These are phyloP conservation scores for Canavalia gladiata DNA, from an alignment of 306 rosid species.

Conservation along the genomic window DNA sequence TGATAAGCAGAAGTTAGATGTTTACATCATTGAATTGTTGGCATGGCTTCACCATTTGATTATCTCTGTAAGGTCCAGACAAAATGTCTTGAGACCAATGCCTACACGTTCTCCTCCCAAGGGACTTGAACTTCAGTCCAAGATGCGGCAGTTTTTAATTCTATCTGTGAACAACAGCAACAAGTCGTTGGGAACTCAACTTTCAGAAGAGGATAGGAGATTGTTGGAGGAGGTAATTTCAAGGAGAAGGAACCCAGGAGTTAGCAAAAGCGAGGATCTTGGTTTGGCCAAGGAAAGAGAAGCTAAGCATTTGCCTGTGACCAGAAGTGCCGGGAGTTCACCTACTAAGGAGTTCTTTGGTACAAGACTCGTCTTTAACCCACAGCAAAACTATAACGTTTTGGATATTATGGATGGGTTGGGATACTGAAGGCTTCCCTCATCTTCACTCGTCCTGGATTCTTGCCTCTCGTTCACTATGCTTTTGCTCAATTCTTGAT, in stretches of 20 bases:
- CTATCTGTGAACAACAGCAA: slow-evolving; percentile 45
- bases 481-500: slow-evolving; percentile 26
- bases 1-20: slow-evolving; percentile 78
- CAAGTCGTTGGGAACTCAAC: slow-evolving; percentile 50
- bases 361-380: slow-evolving; percentile 34
- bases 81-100: slow-evolving; percentile 59
- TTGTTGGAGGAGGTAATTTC: slow-evolving; percentile 68
- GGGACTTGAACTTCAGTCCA: slow-evolving; percentile 67
- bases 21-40: slow-evolving; percentile 73
- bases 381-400: slow-evolving; percentile 43
- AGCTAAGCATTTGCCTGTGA: slow-evolving; percentile 43
- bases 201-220: slow-evolving; percentile 64
- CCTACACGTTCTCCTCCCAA: slow-evolving; percentile 69
- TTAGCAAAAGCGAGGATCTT: slow-evolving; percentile 76
- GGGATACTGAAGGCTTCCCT: slow-evolving; percentile 34
- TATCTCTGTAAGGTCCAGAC: slow-evolving; percentile 66
- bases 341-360: slow-evolving; percentile 54
- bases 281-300: slow-evolving; percentile 50
- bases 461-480: not conserved
- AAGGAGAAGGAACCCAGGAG: slow-evolving; percentile 56
- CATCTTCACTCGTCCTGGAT: not conserved
- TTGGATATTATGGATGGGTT: slow-evolving; percentile 77
- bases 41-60: slow-evolving; percentile 75
- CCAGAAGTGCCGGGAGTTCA: slow-evolving; percentile 74
- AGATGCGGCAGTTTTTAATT: slow-evolving; percentile 58